These are phyloP conservation scores for Nosema muscidifuracis DNA, from an alignment of 371 early-diverging fungal genomes.

Conservation along the genomic window DNA sequence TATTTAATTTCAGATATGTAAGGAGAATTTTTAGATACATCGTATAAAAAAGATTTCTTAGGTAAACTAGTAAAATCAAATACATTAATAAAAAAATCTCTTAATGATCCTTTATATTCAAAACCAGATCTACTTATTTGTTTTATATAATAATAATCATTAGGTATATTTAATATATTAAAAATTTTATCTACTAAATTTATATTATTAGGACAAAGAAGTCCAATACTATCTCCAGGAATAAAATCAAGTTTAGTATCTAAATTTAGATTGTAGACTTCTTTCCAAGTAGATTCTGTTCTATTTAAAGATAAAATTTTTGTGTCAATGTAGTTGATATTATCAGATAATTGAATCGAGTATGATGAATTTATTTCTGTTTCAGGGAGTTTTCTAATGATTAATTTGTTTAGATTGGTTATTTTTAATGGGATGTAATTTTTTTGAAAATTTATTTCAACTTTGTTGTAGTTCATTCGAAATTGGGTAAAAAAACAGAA, in stretches of 20 bases:
- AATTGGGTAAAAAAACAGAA: no score
- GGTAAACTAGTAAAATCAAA: conserved; percentile 56
- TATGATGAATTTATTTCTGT: background rate
- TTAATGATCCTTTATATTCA: conserved; percentile 43
- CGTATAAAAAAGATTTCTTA: conserved; percentile 43
- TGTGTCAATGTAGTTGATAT: background rate
- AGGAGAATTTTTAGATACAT: conserved; percentile 27
- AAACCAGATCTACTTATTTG: conserved; percentile 27
- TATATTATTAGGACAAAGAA: conserved; percentile 39
- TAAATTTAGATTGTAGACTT: conserved; percentile 35
- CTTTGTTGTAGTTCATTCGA: background rate
- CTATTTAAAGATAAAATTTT: conserved; percentile 22
- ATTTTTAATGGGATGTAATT: background rate
- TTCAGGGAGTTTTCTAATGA: background rate
- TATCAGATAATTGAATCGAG: background rate
- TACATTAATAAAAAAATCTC: conserved; percentile 51
- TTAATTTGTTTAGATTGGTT: background rate
- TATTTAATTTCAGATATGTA: conserved; percentile 43
- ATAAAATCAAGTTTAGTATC: conserved; percentile 12
- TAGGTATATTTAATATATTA: background rate
- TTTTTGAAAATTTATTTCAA: background rate
- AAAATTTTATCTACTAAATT: conserved; percentile 5
- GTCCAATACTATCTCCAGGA: conserved; percentile 48
- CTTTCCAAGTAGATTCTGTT: conserved; percentile 34
- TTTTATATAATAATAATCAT: conserved; percentile 16